Percentiles rank a stretch among this genome's conserved stretches.
Conservation (phyloP, 2,329 filamentous ascomycete genomes). For the Lojkania enalia region DNA sequence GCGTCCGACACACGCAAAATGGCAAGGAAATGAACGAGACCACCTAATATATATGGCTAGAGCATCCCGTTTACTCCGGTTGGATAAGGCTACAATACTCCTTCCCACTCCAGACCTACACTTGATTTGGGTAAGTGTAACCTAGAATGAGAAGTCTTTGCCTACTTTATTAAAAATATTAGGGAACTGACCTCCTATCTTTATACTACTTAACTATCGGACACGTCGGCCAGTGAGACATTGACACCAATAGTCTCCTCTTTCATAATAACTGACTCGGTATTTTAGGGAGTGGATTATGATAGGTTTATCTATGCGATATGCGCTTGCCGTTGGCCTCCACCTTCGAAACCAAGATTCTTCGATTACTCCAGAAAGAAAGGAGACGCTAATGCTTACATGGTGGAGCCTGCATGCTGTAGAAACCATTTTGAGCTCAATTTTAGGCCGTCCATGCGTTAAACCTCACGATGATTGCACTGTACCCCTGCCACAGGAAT, state of each 20-base stretch:
- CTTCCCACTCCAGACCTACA: neutral
- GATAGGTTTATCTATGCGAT: neutral
- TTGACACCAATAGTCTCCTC: too few species aligned
- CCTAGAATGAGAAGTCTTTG: neutral
- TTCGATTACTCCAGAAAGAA: neutral
- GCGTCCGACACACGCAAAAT: conserved; percentile 25
- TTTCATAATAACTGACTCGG: too few species aligned
- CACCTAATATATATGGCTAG: conserved; percentile 45
- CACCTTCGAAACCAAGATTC: neutral
- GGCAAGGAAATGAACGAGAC: conserved; percentile 36
- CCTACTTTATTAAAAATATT: too few species aligned
- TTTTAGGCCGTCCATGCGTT: neutral
- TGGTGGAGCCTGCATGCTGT: neutral
- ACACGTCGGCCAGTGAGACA: neutral
- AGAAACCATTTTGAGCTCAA: neutral
- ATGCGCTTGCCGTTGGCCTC: neutral
- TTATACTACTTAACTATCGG: conserved; percentile 1
- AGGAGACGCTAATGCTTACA: neutral
- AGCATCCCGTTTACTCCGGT: conserved; percentile 6
- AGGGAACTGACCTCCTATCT: neutral
- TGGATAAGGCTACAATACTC: neutral
- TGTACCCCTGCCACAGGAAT: neutral
- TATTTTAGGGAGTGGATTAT: neutral
- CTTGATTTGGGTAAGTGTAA: neutral
- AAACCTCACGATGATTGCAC: neutral